These are phyloP conservation scores for Rhynchospora pubera DNA, from an alignment of 176 grass and related monocot species.

Conservation along the genomic window DNA sequence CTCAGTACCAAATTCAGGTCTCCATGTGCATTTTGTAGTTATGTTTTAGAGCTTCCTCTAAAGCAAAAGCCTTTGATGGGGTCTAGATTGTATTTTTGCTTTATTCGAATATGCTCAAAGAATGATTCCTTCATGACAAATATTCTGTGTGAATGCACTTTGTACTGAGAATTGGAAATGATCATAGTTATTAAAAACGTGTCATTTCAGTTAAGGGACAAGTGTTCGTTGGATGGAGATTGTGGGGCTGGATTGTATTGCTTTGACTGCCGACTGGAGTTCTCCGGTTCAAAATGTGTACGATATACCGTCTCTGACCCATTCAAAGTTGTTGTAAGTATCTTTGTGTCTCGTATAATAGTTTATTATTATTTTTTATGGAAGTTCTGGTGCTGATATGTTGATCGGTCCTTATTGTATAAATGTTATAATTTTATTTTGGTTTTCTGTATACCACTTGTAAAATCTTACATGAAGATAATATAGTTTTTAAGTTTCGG, in stretches of 20 bases:
- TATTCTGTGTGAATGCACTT: neutral
- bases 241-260: conserved; percentile 80
- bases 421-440: neutral
- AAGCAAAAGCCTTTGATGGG: neutral
- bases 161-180: neutral
- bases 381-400: neutral
- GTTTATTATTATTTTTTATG: neutral
- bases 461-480: neutral
- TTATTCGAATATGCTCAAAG: neutral
- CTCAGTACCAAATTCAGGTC: neutral
- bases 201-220: conserved; percentile 39
- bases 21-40: neutral
- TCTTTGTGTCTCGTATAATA: neutral
- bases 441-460: neutral
- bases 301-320: conserved; percentile 46
- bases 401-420: neutral
- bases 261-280: conserved; percentile 56
- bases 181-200: neutral
- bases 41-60: neutral
- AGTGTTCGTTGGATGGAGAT: conserved; percentile 44
- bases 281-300: conserved; percentile 59
- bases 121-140: neutral
- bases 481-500: neutral
- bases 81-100: neutral
- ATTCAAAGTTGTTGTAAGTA: conserved; percentile 63